Percentiles rank a stretch among this genome's conserved stretches.
Conservation (phyloP, 129 eudicot genomes). For the Saposhnikovia divaricata region DNA sequence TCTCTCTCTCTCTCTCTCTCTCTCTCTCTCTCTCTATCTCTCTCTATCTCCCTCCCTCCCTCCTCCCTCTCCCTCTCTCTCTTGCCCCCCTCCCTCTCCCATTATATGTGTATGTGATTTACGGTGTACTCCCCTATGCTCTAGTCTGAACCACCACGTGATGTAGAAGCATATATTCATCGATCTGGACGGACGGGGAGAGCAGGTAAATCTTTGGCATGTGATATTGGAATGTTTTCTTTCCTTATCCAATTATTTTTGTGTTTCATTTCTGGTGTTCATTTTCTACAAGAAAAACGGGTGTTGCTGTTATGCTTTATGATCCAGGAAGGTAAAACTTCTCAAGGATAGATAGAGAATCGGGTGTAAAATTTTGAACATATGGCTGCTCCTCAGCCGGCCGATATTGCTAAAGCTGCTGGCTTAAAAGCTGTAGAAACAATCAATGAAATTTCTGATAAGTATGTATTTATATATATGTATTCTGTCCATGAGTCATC, state of each 20-base stretch:
- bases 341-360: slow-evolving; percentile 73
- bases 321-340: slow-evolving; percentile 66
- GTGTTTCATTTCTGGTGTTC: not conserved
- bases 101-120: too few species aligned
- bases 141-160: too few species aligned
- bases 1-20: too few species aligned
- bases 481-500: too few species aligned
- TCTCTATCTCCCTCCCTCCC: too few species aligned
- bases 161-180: too few species aligned
- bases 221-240: not conserved
- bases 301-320: slow-evolving; percentile 80
- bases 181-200: slow-evolving; percentile 96
- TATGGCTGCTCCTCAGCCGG: slow-evolving; percentile 82
- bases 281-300: slow-evolving; percentile 47
- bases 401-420: slow-evolving; percentile 87
- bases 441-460: slow-evolving; percentile 51
- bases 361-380: slow-evolving; percentile 89
- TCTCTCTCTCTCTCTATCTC: too few species aligned
- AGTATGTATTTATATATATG: too few species aligned
- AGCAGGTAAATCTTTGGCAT: slow-evolving; percentile 44
- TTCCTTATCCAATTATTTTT: not conserved
- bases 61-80: too few species aligned
- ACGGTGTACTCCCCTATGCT: too few species aligned
- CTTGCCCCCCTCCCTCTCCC: too few species aligned
- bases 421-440: slow-evolving; percentile 73